Evolutionary conservation across 1,139 yeast species (phyloP).

Genomic region (Nematodospora anomalae): DNA sequence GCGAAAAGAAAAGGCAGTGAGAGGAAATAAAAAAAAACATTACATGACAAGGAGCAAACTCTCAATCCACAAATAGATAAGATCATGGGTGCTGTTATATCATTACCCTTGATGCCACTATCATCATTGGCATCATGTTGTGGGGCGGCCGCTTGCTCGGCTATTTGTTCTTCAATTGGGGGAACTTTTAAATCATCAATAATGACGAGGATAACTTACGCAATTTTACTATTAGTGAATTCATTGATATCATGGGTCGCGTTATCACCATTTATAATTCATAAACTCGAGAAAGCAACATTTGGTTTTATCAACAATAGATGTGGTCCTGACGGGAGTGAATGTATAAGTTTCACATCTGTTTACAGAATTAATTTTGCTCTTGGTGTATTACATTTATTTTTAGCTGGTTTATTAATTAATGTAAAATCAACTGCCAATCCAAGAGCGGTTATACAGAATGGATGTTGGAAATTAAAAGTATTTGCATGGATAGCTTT

Average conservation of each 20-base stretch:
- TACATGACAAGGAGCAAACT: background rate
- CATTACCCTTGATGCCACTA: constrained; percentile 68
- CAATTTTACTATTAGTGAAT: constrained; percentile 71
- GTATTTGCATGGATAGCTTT: constrained; percentile 60
- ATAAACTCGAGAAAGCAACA: constrained; percentile 71
- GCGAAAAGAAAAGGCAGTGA: constrained; percentile 4
- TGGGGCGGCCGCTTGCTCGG: constrained; percentile 83
- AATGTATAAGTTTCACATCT: constrained; percentile 89
- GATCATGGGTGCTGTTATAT: constrained; percentile 80
- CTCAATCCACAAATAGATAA: background rate
- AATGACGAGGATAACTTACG: constrained; percentile 73
- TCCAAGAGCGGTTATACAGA: constrained; percentile 81
- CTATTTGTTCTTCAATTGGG: constrained; percentile 62
- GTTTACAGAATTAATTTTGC: constrained; percentile 92
- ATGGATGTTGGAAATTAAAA: constrained; percentile 88
- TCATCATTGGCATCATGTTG: constrained; percentile 71
- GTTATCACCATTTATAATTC: constrained; percentile 77
- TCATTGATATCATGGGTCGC: constrained; percentile 89
- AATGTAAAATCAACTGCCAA: constrained; percentile 79
- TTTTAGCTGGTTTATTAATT: constrained; percentile 64
- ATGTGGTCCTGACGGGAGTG: constrained; percentile 74
- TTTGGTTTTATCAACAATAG: constrained; percentile 63
- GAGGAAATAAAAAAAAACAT: constrained; percentile 3
- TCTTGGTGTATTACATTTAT: constrained; percentile 73
- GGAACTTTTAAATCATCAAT: constrained; percentile 66